phyloP scores from a whole-genome alignment of 768 basidiomycete genomes.

The Coprinellus micaceus region DNA sequence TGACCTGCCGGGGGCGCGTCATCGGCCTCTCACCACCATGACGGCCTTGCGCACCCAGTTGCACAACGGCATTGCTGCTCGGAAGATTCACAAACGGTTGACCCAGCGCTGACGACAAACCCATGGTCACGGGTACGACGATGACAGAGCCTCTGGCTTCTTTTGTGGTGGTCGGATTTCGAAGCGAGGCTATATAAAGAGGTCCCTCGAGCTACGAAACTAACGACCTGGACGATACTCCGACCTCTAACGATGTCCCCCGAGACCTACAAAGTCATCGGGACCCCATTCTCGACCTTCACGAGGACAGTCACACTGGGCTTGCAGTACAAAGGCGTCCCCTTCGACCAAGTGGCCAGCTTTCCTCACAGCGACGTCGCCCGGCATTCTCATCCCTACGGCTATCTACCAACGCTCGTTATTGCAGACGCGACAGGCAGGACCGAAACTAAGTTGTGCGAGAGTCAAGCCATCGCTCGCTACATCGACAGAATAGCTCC shows the following conservation, averaged over 20 bases:
- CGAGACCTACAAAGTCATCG: slow-evolving; percentile 22
- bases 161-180: no score
- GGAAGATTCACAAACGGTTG: no score
- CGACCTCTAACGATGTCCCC: not conserved
- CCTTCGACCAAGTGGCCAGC: slow-evolving; percentile 21
- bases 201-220: no score
- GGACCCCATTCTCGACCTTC: slow-evolving; percentile 33
- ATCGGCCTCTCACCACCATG: no score
- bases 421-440: slow-evolving; percentile 16
- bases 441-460: slow-evolving; percentile 21
- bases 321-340: slow-evolving; percentile 26
- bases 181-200: no score
- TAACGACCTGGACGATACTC: no score
- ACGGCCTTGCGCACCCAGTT: no score
- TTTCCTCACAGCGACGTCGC: slow-evolving; percentile 21
- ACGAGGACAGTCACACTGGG: slow-evolving; percentile 30
- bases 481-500: slow-evolving; percentile 30
- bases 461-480: slow-evolving; percentile 30
- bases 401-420: slow-evolving; percentile 29
- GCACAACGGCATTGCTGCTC: no score
- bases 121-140: no score
- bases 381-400: slow-evolving; percentile 26
- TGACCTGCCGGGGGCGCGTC: no score
- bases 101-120: no score
- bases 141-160: no score